Percentiles rank a stretch among this genome's conserved stretches.
Conservation (phyloP, 2,329 filamentous ascomycete species). For the Huntiella moniliformis region DNA sequence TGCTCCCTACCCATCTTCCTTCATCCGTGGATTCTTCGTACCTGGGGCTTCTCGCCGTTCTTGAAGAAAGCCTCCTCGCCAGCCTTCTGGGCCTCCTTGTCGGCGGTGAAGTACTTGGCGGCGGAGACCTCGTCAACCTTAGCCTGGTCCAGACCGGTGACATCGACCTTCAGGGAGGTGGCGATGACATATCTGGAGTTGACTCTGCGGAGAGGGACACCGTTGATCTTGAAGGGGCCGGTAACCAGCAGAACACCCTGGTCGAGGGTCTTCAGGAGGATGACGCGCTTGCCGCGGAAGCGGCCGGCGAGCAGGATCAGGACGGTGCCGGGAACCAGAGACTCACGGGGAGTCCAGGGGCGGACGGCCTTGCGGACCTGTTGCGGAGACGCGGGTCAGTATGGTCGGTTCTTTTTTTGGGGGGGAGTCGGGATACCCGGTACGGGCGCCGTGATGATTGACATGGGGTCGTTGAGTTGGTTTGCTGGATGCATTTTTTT, state of each 20-base stretch:
- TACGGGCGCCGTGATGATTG: too few species aligned
- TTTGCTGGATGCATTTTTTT: neutral
- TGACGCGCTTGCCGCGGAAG: conserved; percentile 99
- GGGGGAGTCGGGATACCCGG: too few species aligned
- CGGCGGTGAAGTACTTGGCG: conserved; percentile 86
- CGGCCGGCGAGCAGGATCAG: conserved; percentile 98
- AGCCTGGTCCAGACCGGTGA: conserved; percentile 69
- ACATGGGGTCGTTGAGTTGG: too few species aligned
- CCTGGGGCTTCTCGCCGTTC: conserved; percentile 95
- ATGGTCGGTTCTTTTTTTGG: conserved; percentile 1
- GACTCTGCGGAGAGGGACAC: conserved; percentile 87
- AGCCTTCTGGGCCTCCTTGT: conserved; percentile 89
- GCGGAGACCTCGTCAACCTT: conserved; percentile 67
- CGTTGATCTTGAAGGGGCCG: conserved; percentile 99
- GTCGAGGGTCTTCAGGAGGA: conserved; percentile 93
- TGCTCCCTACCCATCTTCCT: neutral
- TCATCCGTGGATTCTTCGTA: conserved; percentile 27
- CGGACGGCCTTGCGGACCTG: conserved; percentile 91
- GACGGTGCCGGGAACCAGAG: conserved; percentile 84
- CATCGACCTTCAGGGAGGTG: conserved; percentile 68
- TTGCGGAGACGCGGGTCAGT: conserved; percentile 13
- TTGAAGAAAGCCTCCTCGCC: conserved; percentile 98
- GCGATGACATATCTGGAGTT: conserved; percentile 89
- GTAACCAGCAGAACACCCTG: conserved; percentile 98
- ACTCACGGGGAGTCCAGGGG: conserved; percentile 68